Evolutionary conservation across 495 filamentous ascomycete genomes (phyloP), one percentile per base, ranked within the genome.

Genomic region (Cryomyces minteri): DNA sequence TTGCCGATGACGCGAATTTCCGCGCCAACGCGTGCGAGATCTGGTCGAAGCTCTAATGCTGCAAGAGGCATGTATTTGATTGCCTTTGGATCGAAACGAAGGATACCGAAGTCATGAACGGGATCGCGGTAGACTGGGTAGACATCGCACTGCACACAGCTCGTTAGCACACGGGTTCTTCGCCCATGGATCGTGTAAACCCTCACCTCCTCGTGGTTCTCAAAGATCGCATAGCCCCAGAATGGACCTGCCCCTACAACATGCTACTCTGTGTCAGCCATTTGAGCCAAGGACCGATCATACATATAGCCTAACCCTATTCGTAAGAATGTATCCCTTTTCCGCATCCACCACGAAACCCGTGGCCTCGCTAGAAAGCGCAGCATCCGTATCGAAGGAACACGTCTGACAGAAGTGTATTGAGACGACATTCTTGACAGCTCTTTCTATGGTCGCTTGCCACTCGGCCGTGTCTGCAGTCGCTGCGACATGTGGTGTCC

Each of bases 401-500:
- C 85, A 94, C 0, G 92, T 96, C 67, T 95, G 88, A 59, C 88
- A 96, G 67, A 99, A 99, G 49, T 93, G 84, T 59, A 99, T 96
- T 9, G 86, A 93, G 31, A 99, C 92, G 1, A 95, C 90, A 44
- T 82, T 92, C 50, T 75, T 73, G 25, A 99, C 88, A 3, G 95
- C 92, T 38, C 72, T 76, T 66, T 96, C 86, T 51, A 99, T 94
- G 4, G 88, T 94, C 9, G 76, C 80, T 59, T 96, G 92, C 90
- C 90, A 99, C 63, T 98, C 92, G 30, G 81, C 84, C 6, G 85
- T 88, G 53, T 98, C 88, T 36, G 83, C 74, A 32, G 76, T 67
- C 1, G 73, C 70, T 39, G 65, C 66, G 5, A 53, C 49, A 41
- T 70, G 49, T 39, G 70, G 41, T 33, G 65, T 41, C 12, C 55